A percentile compares a stretch with the other conserved stretches of the same genome.
phyloP scores from a whole-genome alignment of 495 filamentous ascomycete species.

The Rhypophila decipiens region DNA sequence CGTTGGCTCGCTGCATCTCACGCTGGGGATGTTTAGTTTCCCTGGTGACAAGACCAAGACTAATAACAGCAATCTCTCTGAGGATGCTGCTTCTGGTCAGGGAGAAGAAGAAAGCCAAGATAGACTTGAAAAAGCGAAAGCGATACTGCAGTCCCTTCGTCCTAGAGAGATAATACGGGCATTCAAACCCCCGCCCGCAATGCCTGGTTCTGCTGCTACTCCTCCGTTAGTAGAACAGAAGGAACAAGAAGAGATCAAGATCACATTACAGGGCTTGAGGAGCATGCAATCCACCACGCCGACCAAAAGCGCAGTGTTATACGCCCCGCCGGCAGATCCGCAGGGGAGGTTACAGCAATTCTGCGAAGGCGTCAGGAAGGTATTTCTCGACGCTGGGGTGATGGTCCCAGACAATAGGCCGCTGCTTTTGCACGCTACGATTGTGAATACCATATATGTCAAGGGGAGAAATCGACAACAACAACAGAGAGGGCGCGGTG shows the following conservation, averaged over 20 bases:
- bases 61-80: neutral
- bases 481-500: conserved; percentile 20
- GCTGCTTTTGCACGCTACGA: conserved; percentile 77
- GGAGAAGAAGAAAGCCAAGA: neutral
- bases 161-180: conserved; percentile 46
- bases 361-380: conserved; percentile 51
- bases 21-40: conserved; percentile 82
- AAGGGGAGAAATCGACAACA: conserved; percentile 26
- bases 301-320: conserved; percentile 34
- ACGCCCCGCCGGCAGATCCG: conserved; percentile 46
- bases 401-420: conserved; percentile 55
- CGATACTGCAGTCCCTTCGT: conserved; percentile 49
- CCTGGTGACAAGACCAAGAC: conserved; percentile 33
- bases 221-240: neutral
- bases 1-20: conserved; percentile 75
- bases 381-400: conserved; percentile 58
- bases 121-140: conserved; percentile 49
- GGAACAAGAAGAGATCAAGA: conserved; percentile 10
- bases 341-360: conserved; percentile 54
- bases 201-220: neutral
- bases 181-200: conserved; percentile 13
- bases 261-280: conserved; percentile 43
- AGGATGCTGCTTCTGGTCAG: neutral
- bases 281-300: conserved; percentile 37
- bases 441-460: conserved; percentile 83